phyloP scores from a whole-genome alignment of 306 rosid species.

The Elaeagnus macrophylla region DNA sequence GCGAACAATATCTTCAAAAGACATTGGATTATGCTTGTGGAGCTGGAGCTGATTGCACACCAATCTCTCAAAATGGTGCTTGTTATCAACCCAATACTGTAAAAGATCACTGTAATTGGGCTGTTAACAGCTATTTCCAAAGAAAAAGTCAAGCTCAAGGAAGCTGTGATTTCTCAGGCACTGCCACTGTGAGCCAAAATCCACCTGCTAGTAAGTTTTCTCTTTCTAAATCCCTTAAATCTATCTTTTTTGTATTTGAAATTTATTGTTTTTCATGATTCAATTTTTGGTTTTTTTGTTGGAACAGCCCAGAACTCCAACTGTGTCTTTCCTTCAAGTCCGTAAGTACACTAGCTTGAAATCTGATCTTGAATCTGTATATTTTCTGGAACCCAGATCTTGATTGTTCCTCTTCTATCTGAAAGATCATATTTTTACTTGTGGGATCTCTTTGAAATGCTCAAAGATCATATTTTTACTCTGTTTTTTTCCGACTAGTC shows the following conservation, averaged over 20 bases:
- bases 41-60: conserved; percentile 82
- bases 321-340: conserved; percentile 69
- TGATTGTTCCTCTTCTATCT: no score
- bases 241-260: no score
- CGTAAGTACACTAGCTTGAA: conserved; percentile 34
- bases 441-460: no score
- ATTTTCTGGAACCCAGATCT: background rate
- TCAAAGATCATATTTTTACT: no score
- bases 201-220: conserved; percentile 48
- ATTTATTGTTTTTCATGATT: no score
- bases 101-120: conserved; percentile 81
- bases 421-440: no score
- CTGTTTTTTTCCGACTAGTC: no score
- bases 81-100: conserved; percentile 80
- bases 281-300: conserved; percentile 16
- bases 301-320: conserved; percentile 44
- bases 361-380: background rate
- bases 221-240: background rate
- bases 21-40: conserved; percentile 92
- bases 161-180: conserved; percentile 74
- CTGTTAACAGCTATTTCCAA: conserved; percentile 89
- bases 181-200: conserved; percentile 35
- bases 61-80: conserved; percentile 51
- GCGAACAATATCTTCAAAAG: conserved; percentile 66
- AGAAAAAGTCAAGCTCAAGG: conserved; percentile 51